Conservation (phyloP, 2,329 filamentous ascomycete species). For the Westerdykella ornata region DNA sequence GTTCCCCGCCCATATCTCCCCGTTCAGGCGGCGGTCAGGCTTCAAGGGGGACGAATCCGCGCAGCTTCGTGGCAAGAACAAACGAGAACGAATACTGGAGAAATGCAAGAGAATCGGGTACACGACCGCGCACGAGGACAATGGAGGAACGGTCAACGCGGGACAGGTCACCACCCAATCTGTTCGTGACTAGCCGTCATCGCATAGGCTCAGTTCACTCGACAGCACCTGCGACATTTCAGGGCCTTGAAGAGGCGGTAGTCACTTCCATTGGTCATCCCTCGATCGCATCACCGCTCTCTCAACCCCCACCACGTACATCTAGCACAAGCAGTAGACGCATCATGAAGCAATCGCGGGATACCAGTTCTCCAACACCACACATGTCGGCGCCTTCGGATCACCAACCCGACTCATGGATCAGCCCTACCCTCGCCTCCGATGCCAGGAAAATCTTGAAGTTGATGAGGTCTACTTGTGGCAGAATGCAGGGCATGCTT, state of each 20-base stretch:
- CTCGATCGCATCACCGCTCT: slow-evolving; percentile 33
- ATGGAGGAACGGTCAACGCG: slow-evolving; percentile 42
- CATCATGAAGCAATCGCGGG: slow-evolving; percentile 22
- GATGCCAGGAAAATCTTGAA: slow-evolving; percentile 66
- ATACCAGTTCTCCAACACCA: slow-evolving; percentile 20
- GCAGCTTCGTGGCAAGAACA: slow-evolving; percentile 25
- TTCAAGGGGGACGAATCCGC: slow-evolving; percentile 19
- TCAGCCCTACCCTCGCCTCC: slow-evolving; percentile 47
- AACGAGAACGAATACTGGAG: slow-evolving; percentile 30
- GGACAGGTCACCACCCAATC: slow-evolving; percentile 37
- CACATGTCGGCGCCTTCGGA: slow-evolving; percentile 15
- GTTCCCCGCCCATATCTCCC: slow-evolving; percentile 29
- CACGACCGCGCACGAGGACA: slow-evolving; percentile 46
- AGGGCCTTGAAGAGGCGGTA: slow-evolving; percentile 38
- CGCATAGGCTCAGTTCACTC: slow-evolving; percentile 67
- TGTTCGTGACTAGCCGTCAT: slow-evolving; percentile 49
- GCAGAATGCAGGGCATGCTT: slow-evolving; percentile 71
- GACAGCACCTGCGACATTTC: slow-evolving; percentile 49
- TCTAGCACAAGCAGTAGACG: slow-evolving; percentile 27
- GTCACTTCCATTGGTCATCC: slow-evolving; percentile 39
- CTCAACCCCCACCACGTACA: slow-evolving; percentile 22
- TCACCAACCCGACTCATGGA: slow-evolving; percentile 30
- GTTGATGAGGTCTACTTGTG: slow-evolving; percentile 70
- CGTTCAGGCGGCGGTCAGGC: slow-evolving; percentile 12
- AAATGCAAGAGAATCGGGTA: slow-evolving; percentile 46